Evolutionary conservation across 148 eudicot species (phyloP).

Genomic region (Heliamphora exappendiculata): DNA sequence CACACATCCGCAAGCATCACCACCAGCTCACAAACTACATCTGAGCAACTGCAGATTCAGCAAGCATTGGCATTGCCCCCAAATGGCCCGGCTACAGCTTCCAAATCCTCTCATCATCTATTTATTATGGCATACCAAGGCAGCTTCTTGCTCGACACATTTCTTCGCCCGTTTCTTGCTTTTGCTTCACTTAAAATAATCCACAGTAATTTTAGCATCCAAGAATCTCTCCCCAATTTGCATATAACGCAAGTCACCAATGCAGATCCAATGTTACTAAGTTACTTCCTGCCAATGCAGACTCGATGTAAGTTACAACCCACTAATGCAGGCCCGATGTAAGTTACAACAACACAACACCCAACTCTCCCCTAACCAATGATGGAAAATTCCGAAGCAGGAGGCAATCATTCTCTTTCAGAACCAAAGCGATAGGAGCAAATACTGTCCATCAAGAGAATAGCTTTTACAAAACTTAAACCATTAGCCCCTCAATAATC

Average conservation of each 20-base stretch:
- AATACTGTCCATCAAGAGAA: background rate
- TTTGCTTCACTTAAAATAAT: background rate
- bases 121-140: background rate
- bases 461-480: background rate
- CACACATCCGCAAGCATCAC: background rate
- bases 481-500: background rate
- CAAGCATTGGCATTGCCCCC: background rate
- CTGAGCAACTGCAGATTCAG: background rate
- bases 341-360: background rate
- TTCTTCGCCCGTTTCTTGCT: background rate
- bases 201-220: background rate
- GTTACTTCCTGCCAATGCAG: background rate
- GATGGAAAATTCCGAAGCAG: background rate
- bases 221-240: background rate
- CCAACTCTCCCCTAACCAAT: background rate
- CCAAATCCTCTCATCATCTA: background rate
- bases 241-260: background rate
- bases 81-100: background rate
- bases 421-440: conserved; percentile 1
- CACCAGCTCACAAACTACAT: background rate
- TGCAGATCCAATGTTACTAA: background rate
- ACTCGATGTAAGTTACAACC: background rate
- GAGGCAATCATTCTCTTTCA: conserved; percentile 1
- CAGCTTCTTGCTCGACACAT: background rate
- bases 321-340: background rate